Conservation (phyloP, 78 protist genomes). For the Isochrysis galbana region DNA sequence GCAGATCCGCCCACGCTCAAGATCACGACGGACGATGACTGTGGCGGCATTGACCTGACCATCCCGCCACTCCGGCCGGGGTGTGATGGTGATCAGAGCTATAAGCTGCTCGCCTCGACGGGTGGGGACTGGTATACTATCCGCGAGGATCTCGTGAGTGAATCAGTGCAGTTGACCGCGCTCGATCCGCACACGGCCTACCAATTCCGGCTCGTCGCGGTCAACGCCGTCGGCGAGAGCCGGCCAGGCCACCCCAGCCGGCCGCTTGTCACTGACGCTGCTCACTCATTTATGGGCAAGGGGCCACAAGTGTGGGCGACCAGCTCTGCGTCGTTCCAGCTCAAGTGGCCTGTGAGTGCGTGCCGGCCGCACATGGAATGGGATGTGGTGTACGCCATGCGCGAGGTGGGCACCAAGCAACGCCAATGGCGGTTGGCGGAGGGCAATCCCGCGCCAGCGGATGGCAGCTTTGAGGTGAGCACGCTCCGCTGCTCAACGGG, state of each 20-base stretch:
- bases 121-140: background rate
- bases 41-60: background rate
- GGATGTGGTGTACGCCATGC: background rate
- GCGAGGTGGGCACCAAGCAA: too few relatives aligned
- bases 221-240: background rate
- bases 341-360: too few relatives aligned
- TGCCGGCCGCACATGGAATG: background rate
- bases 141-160: background rate
- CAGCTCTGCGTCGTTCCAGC: background rate
- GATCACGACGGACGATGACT: background rate
- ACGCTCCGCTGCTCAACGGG: background rate
- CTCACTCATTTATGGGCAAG: background rate
- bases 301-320: background rate
- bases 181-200: background rate
- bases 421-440: too few relatives aligned
- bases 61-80: background rate
- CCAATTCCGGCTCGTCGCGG: background rate
- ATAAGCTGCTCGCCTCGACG: background rate
- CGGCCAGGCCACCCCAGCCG: background rate
- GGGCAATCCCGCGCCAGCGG: too few relatives aligned
- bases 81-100: background rate
- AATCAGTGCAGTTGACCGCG: background rate
- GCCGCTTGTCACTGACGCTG: background rate
- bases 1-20: background rate
- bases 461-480: background rate